A percentile compares a stretch with the other conserved stretches of the same genome.
These are phyloP conservation scores for Trichophyton schoenleinii DNA, from an alignment of 2,329 filamentous ascomycete species.

Conservation along the genomic window DNA sequence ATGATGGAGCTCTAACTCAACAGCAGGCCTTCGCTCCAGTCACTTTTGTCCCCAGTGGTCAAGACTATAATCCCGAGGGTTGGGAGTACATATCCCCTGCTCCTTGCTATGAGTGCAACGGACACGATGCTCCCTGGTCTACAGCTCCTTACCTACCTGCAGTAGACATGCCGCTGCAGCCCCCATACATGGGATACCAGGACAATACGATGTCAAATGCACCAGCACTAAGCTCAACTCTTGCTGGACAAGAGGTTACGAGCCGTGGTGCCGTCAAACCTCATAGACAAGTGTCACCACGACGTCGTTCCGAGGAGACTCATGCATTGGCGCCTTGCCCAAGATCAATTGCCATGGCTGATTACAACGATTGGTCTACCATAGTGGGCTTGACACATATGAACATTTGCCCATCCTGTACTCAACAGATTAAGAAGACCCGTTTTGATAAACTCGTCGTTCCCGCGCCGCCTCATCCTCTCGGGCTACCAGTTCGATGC, in stretches of 20 bases:
- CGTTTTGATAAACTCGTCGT: constrained; percentile 57
- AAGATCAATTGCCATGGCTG: constrained; percentile 48
- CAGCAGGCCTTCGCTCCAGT: not conserved
- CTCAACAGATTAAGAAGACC: constrained; percentile 56
- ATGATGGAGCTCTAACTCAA: not conserved
- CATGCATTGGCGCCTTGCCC: constrained; percentile 54
- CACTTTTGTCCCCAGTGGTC: not conserved
- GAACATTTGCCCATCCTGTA: constrained; percentile 73
- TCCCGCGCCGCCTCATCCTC: constrained; percentile 45
- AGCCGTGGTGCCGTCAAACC: not conserved
- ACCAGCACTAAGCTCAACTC: not conserved
- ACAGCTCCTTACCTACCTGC: not conserved
- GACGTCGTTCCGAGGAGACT: constrained; percentile 7
- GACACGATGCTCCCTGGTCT: not conserved
- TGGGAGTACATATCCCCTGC: not conserved
- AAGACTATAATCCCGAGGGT: not conserved
- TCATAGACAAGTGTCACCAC: not conserved
- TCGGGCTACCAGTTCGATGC: constrained; percentile 52
- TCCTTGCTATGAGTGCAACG: not conserved
- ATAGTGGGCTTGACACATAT: constrained; percentile 58
- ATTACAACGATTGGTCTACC: constrained; percentile 68
- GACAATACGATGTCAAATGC: not conserved
- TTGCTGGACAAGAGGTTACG: not conserved
- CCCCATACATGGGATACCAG: not conserved
- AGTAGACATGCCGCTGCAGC: not conserved